Percentiles rank a stretch among this genome's conserved stretches.
phyloP scores from a whole-genome alignment of 2,329 filamentous ascomycete genomes.

The Coniella lustricola region DNA sequence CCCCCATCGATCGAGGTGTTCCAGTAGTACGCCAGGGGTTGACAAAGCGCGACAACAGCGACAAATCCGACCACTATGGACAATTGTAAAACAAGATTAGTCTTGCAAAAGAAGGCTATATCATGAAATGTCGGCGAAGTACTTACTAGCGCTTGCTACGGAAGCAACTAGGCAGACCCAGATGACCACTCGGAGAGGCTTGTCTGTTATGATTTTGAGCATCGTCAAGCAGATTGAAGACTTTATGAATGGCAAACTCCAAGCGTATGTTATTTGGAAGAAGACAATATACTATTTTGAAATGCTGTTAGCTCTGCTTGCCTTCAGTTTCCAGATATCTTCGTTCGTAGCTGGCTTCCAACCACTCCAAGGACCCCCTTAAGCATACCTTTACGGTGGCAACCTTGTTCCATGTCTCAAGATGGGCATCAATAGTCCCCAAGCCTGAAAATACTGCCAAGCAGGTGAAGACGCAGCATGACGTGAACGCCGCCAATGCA shows the following conservation, averaged over 20 bases:
- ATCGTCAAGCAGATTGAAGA: conserved; percentile 7
- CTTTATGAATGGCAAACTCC: conserved; percentile 8
- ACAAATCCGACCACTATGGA: conserved; percentile 1
- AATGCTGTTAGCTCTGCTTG: neutral
- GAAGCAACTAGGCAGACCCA: conserved; percentile 2
- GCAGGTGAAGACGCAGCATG: conserved; percentile 1
- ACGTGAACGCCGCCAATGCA: neutral
- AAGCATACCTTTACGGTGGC: neutral
- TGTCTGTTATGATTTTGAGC: conserved; percentile 7
- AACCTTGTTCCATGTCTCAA: conserved; percentile 1
- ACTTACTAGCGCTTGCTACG: neutral
- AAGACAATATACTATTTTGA: neutral
- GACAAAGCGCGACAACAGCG: conserved; percentile 4
- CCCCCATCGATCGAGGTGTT: neutral
- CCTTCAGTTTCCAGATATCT: neutral
- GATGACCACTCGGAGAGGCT: neutral
- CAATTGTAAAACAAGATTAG: too few species aligned
- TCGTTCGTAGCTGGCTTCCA: neutral
- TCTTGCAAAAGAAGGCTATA: neutral
- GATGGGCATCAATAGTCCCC: neutral
- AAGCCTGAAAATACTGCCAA: conserved; percentile 1
- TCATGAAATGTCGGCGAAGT: neutral
- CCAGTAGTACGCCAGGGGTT: conserved; percentile 1
- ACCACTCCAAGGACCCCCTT: neutral
- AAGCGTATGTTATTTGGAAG: conserved; percentile 8